Base-by-base conservation (phyloP, 371 early-diverging fungal genomes). In the Actinomucor elegans region DNA sequence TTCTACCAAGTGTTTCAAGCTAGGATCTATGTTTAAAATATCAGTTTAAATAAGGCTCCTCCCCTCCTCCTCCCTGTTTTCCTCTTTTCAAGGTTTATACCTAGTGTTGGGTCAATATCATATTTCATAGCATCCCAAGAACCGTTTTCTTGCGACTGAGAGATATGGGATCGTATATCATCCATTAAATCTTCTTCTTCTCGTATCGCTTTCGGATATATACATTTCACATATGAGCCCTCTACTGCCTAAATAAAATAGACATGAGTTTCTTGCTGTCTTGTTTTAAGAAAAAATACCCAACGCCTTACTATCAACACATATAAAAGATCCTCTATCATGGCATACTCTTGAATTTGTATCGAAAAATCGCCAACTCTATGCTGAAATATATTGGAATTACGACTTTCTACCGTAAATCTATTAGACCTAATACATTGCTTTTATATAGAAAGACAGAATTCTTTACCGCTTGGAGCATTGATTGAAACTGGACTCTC, bases 261-360 rank as follows among this genome's bases (percentile, higher is more conserved):
- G n/a, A n/a, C n/a, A n/a, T n/a, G n/a, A n/a, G n/a, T n/a, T n/a
- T n/a, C n/a, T 7, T 17, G 18, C 27, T 20, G 2, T 24, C 24
- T 15, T 10, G 7, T n/a, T n/a, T 1, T 5, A 28, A 1, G 3
- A 32, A 29, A 35, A 15, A 17, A 2, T n/a, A 21, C 12, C 15
- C 11, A 18, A 8, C 12, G 5, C 12, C 15, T 24, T 74, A 90
- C 95, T 82, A 92, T 81, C 61, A 94, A 67, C n/a, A 92, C 83
- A 58, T 84, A 93, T 34, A 95, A 69, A 0, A 95, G 59, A 57
- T 96, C 97, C 53, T 96, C 93, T 18, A 96, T 87, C 15, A 93
- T 75, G 0, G 85, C 79, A 61, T 80, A 79, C 71, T 96, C 94
- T 61, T 96, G 97, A 42, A 84, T 69, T 36, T 64, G 69, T 2